phyloP scores from a whole-genome alignment of 192 early-diverging fungal species.

The Lobosporangium transversale region DNA sequence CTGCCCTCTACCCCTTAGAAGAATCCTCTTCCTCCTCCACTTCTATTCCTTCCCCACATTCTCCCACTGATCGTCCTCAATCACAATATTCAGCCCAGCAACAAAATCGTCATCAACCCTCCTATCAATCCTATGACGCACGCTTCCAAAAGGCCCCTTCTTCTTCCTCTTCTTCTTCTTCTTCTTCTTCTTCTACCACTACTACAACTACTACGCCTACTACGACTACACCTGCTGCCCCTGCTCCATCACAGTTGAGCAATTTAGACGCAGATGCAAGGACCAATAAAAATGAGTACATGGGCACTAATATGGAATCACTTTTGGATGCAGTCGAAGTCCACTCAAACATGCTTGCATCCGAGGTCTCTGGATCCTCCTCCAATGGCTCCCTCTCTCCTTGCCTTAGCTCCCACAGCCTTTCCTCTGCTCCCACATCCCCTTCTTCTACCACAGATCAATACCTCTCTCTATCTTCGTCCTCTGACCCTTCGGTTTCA shows the following conservation, averaged over 20 bases:
- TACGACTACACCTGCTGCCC: background rate
- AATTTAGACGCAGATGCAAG: constrained; percentile 1
- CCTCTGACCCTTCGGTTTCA: background rate
- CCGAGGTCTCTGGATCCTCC: constrained; percentile 13
- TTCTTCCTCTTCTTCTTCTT: constrained; percentile 8
- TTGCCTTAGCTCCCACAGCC: constrained; percentile 14
- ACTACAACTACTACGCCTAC: too few relatives aligned
- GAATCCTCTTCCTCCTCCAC: constrained; percentile 18
- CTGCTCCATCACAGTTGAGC: background rate
- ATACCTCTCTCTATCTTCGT: background rate
- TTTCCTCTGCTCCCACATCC: constrained; percentile 35
- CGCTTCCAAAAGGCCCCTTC: constrained; percentile 26
- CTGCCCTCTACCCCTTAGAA: constrained; percentile 46
- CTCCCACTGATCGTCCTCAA: constrained; percentile 4
- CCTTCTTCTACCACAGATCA: constrained; percentile 9
- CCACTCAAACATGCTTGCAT: constrained; percentile 27
- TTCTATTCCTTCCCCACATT: constrained; percentile 5
- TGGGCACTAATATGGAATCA: constrained; percentile 51
- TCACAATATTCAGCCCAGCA: constrained; percentile 4
- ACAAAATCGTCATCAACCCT: constrained; percentile 22
- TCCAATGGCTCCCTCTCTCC: constrained; percentile 44
- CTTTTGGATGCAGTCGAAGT: constrained; percentile 48
- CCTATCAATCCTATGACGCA: constrained; percentile 48
- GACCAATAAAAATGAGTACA: constrained; percentile 38
- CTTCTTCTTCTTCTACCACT: too few relatives aligned